phyloP scores from a whole-genome alignment of 169 alveolate genomes.

The Perkinsus olseni region DNA sequence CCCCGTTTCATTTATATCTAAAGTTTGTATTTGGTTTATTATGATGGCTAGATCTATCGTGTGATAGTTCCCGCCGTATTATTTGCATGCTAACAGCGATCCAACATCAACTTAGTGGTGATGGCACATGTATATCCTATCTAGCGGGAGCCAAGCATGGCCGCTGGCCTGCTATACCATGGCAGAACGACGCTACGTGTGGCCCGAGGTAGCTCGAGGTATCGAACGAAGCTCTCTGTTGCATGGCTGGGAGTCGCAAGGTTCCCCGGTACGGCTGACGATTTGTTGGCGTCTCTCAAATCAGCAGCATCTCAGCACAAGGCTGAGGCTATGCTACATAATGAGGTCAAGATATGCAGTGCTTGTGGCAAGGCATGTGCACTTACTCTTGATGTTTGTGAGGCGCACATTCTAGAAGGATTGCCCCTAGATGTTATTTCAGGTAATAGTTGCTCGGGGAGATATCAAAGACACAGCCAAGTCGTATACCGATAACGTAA shows the following conservation, averaged over 20 bases:
- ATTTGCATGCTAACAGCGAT: background rate
- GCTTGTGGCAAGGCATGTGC: constrained; percentile 1
- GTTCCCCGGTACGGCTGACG: background rate
- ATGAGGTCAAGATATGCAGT: background rate
- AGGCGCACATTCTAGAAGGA: background rate
- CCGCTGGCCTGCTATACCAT: background rate
- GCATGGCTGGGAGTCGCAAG: background rate
- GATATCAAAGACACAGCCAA: background rate
- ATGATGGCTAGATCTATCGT: too few relatives aligned
- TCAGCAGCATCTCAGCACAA: background rate
- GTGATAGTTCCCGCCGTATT: background rate
- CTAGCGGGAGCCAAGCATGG: background rate
- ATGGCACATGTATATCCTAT: background rate
- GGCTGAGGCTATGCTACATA: background rate
- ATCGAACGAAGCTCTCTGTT: too few relatives aligned
- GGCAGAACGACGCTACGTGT: background rate
- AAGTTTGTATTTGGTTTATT: too few relatives aligned
- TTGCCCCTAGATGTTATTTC: background rate
- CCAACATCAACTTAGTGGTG: background rate
- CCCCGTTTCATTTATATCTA: too few relatives aligned
- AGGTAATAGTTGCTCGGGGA: background rate
- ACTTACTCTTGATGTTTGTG: background rate
- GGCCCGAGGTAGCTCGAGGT: background rate
- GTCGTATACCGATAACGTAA: background rate
- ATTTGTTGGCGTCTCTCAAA: background rate